These are phyloP conservation scores for Pleomassaria siparia DNA, from an alignment of 2,329 filamentous ascomycete genomes.

Conservation along the genomic window DNA sequence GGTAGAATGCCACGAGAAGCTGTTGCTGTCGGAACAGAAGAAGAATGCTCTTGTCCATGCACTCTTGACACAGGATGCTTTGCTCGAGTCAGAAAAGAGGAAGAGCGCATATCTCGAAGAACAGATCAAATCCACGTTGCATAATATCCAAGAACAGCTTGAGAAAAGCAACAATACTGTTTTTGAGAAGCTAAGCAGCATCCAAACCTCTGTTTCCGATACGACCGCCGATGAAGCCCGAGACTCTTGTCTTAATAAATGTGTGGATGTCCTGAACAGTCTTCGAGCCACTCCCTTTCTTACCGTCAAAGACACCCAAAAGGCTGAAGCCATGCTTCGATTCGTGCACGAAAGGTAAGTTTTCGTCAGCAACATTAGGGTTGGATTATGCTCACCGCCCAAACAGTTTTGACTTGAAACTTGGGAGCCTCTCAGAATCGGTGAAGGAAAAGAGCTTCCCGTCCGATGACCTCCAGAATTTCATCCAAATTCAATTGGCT, in stretches of 20 bases:
- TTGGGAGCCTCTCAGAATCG: constrained; percentile 11
- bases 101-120: constrained; percentile 24
- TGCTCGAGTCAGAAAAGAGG: constrained; percentile 23
- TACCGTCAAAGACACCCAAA: constrained; percentile 21
- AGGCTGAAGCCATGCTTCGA: constrained; percentile 25
- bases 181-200: constrained; percentile 14
- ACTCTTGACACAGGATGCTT: constrained; percentile 12
- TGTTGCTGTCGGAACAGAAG: constrained; percentile 15
- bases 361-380: background rate
- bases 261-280: constrained; percentile 17
- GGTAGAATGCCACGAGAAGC: constrained; percentile 17
- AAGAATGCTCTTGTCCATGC: constrained; percentile 13
- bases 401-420: constrained; percentile 21
- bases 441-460: constrained; percentile 3
- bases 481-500: constrained; percentile 18
- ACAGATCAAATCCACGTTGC: constrained; percentile 18
- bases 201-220: constrained; percentile 14
- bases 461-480: constrained; percentile 10
- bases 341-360: constrained; percentile 25
- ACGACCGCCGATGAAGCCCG: constrained; percentile 1
- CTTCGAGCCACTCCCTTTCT: constrained; percentile 19
- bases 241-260: constrained; percentile 16
- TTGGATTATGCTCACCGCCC: background rate
- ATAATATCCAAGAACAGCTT: constrained; percentile 18
- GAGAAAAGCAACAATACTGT: constrained; percentile 12